phyloP scores from a whole-genome alignment of 495 filamentous ascomycete species.

The Penicillium mononematosum region DNA sequence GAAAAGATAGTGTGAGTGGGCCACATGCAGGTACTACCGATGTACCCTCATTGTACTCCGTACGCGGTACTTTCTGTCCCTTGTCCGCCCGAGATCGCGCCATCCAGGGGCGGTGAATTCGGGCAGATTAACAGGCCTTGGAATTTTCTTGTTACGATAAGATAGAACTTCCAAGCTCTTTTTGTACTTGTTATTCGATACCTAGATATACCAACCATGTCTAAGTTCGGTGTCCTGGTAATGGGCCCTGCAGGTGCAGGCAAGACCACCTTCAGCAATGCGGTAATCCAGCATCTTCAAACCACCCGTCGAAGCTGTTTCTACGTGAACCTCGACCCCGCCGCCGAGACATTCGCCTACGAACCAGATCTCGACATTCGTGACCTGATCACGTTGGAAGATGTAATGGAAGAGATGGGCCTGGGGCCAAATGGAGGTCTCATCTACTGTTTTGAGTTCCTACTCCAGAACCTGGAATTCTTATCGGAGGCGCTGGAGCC shows the following conservation, averaged over 20 bases:
- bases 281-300: constrained; percentile 87
- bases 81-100: constrained; percentile 25
- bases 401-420: constrained; percentile 97
- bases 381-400: constrained; percentile 90
- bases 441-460: constrained; percentile 94
- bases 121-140: constrained; percentile 14
- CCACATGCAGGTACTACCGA: constrained; percentile 21
- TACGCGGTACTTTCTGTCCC: constrained; percentile 8
- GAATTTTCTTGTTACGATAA: constrained; percentile 21
- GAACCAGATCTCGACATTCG: constrained; percentile 95
- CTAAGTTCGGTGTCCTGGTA: constrained; percentile 89
- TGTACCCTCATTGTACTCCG: constrained; percentile 11
- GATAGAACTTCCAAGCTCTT: constrained; percentile 3
- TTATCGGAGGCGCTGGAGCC: constrained; percentile 82
- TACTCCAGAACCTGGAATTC: constrained; percentile 95
- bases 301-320: constrained; percentile 86
- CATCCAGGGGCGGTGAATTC: constrained; percentile 25
- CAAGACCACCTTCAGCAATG: constrained; percentile 94
- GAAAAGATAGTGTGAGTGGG: constrained; percentile 8
- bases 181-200: not conserved
- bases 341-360: constrained; percentile 88
- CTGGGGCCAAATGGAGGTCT: constrained; percentile 93
- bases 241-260: constrained; percentile 91
- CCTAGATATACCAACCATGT: constrained; percentile 63
- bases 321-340: constrained; percentile 98